phyloP scores from a whole-genome alignment of 768 basidiomycete genomes.

The Amanita rimosa region DNA sequence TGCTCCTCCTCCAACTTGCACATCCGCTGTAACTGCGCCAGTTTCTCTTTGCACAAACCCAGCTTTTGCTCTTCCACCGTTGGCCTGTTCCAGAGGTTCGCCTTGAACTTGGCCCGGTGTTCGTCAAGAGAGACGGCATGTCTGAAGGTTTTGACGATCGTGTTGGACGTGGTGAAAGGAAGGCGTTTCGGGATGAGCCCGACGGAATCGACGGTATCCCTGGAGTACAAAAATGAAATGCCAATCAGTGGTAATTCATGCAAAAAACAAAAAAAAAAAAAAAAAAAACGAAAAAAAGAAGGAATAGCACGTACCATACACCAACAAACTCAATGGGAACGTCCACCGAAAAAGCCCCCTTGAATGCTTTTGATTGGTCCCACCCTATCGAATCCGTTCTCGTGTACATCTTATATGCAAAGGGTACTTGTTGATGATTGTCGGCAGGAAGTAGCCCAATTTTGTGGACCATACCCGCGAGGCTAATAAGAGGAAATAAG shows the following conservation, averaged over 20 bases:
- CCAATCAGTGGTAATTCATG: too few species aligned
- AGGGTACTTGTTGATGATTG: conserved; percentile 46
- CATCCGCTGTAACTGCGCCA: background rate
- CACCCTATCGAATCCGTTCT: conserved; percentile 36
- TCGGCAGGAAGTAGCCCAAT: conserved; percentile 35
- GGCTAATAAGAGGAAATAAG: conserved; percentile 13
- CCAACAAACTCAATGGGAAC: conserved; percentile 50
- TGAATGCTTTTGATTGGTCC: conserved; percentile 42
- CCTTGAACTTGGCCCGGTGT: conserved; percentile 46
- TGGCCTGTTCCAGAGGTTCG: conserved; percentile 36
- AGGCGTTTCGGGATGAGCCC: conserved; percentile 41
- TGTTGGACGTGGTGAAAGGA: conserved; percentile 47
- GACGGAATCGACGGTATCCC: conserved; percentile 62
- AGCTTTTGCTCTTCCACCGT: conserved; percentile 16
- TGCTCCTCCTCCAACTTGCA: background rate
- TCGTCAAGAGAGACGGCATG: conserved; percentile 62
- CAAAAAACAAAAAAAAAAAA: too few species aligned
- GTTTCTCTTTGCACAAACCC: conserved; percentile 7
- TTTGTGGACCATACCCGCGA: conserved; percentile 43
- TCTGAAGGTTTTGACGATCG: conserved; percentile 45
- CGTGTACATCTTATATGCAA: conserved; percentile 54
- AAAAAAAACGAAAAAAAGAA: too few species aligned
- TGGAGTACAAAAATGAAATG: too few species aligned
- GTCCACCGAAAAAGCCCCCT: conserved; percentile 39
- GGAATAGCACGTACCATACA: conserved; percentile 28